Evolutionary conservation across 345 rosid genomes (phyloP), one percentile per base, ranked within the genome.

Genomic region (Cardamine resedifolia): DNA sequence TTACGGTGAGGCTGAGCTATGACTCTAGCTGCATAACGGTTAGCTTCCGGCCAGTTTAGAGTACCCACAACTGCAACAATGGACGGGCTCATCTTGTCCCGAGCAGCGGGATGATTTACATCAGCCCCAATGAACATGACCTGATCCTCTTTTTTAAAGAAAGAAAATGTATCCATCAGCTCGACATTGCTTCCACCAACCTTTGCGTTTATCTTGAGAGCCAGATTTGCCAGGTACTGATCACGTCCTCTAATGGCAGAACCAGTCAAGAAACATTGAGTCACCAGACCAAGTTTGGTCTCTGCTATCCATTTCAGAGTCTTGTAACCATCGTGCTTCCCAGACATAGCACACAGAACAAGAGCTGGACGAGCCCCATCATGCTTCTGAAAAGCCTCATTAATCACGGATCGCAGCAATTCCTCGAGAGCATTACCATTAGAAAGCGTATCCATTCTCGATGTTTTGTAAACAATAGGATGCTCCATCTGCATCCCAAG

Each of bases 171-270:
- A 45, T 85, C 86, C 39, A 65, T 60, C 52, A 93, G 87, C 85
- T 90, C 98, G 0, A 78, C 83, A 15, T 90, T 93, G 83, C 96
- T 93, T 55, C 98, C 97, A 43, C 96, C 98, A n/a, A 93, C 91
- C 80, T 93, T 93, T 0, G 97, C 98, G 52, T 93, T 93, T 77
- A 93, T 90, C 85, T 90, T 89, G 39, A 90, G 87, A 3, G 86
- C 92, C 26, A 93, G 85, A 77, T 90, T 87, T 23, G 92, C 86
- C 4, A 81, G 88, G 76, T 86, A 87, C 62, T 89, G 96, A 64
- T 90, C 96, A 10, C 65, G 65, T 15, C 77, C 81, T 33, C 3
- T 81, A 52, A 65, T 79, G 8, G 90, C 93, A 39, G 60, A 28
- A 10, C 0, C 7, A 0, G 88, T 80, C 78, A 93, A 81, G 63